Evolutionary conservation across 768 basidiomycete genomes (phyloP), one percentile per base, ranked within the genome.

Genomic region (Mycena belliarum): DNA sequence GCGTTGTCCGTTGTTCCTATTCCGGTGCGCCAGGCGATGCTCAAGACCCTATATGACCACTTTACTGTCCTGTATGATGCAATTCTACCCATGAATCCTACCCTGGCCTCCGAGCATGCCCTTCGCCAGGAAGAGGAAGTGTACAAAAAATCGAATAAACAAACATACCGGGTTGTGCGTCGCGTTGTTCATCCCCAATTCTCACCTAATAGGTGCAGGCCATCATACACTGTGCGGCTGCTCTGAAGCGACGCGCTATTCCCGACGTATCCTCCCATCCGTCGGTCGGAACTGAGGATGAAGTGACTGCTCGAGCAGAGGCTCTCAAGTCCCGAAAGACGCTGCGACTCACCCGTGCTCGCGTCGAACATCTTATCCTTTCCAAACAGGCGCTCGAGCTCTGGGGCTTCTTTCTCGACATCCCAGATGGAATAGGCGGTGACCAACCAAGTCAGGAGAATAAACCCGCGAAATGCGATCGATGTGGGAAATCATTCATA

Each of bases 161-260:
- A 83, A 45, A 92, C 92, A 0, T 96, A 96, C 71, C 88, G 92
- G 48, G 89, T 89, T 75, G 91, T 91, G 67, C 61, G 83, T 66
- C 16, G 35, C 28, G 40, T 33, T 25, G 32, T 7, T 42, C 21
- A 35, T 6, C 24, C 11, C 35, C 45, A 28, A 46, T 35, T 52
- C 25, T 50, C 40, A 50, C 58, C 68, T 46, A 69, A 52, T 49
- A 28, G 35, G 43, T 16, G 20, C 63, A 83, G 82, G 81, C 81
- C 16, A 72, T 82, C 11, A 83, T 82, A 24, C 78, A 79, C 56
- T 82, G 78, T 58, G 75, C 76, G 41, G 80, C 76, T 8, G 72
- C 80, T 6, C 54, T 84, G 35, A 84, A 83, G 63, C 73, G 79
- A 49, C 77, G 82, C 10, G 68, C 81, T 0, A 66, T 74, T 8